Conservation (phyloP, 768 basidiomycete species). For the Rhodotorula kratochvilovae region DNA sequence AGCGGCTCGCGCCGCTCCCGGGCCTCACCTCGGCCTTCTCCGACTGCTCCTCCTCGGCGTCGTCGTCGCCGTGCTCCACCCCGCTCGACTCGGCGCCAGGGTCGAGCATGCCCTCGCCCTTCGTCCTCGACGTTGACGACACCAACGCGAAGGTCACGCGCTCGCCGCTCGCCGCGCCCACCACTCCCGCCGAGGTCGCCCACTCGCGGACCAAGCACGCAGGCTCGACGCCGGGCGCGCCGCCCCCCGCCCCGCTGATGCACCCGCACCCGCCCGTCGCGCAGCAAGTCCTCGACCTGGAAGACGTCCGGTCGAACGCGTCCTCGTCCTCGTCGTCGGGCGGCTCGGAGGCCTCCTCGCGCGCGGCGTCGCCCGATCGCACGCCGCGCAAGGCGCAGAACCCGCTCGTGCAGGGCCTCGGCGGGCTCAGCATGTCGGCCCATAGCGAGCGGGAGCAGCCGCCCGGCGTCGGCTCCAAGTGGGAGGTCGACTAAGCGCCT, state of each 20-base stretch:
- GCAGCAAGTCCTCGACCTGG: background rate
- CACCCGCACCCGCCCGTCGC: background rate
- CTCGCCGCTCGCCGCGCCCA: background rate
- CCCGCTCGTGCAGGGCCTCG: background rate
- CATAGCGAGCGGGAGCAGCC: background rate
- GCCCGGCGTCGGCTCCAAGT: background rate
- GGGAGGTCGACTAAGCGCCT: conserved; percentile 3
- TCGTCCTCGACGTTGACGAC: background rate
- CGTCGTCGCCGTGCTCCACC: conserved; percentile 5
- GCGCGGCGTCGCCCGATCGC: background rate
- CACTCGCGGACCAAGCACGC: conserved; percentile 22
- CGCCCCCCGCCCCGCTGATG: conserved; percentile 13
- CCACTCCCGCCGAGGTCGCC: conserved; percentile 2
- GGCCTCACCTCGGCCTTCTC: conserved; percentile 18
- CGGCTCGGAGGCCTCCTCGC: background rate
- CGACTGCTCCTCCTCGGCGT: background rate
- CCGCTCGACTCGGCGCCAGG: background rate
- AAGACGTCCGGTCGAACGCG: background rate
- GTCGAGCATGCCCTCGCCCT: background rate
- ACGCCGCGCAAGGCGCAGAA: background rate
- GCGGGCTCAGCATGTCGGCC: background rate
- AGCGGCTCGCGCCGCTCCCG: background rate
- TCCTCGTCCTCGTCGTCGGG: background rate
- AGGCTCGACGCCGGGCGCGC: conserved; percentile 20
- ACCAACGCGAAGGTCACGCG: too few species aligned